phyloP scores from a whole-genome alignment of 805 yeast genomes.

The Saccharomycopsis sp. region DNA sequence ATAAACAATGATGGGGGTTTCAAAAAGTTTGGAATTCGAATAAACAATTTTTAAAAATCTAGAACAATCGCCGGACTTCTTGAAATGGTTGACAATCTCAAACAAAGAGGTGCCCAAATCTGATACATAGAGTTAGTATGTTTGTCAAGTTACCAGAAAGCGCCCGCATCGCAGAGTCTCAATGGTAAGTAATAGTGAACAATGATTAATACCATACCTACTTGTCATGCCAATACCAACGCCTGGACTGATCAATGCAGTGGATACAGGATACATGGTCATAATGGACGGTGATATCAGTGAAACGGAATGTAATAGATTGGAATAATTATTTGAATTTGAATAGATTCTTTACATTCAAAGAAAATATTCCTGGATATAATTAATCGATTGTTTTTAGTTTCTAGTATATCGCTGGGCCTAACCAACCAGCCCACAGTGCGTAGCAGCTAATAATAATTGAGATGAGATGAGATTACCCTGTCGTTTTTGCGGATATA shows the following conservation, averaged over 20 bases:
- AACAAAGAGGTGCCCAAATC: slow-evolving; percentile 15
- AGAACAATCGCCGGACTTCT: neutral
- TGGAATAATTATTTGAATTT: too few relatives aligned
- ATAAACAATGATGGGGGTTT: slow-evolving; percentile 16
- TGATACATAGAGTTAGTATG: slow-evolving; percentile 7
- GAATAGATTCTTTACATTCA: too few relatives aligned
- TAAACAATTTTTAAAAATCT: slow-evolving; percentile 12
- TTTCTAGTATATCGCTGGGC: too few relatives aligned
- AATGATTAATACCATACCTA: slow-evolving; percentile 6
- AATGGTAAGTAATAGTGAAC: neutral
- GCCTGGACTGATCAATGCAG: slow-evolving; percentile 7
- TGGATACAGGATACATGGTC: slow-evolving; percentile 4
- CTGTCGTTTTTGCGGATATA: too few relatives aligned
- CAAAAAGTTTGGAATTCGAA: slow-evolving; percentile 7
- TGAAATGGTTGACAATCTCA: slow-evolving; percentile 16
- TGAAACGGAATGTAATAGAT: too few relatives aligned
- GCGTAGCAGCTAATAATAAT: too few relatives aligned
- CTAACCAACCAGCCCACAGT: too few relatives aligned
- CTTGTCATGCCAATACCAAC: slow-evolving; percentile 10
- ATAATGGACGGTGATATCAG: too few relatives aligned
- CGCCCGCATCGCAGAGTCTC: neutral
- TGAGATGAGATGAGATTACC: too few relatives aligned
- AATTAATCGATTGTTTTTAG: too few relatives aligned
- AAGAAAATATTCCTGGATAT: too few relatives aligned
- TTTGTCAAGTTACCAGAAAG: neutral